Evolutionary conservation across 192 early-diverging fungal species (phyloP), one percentile per base, ranked within the genome.

Genomic region (Gryganskiella cystojenkinii): DNA sequence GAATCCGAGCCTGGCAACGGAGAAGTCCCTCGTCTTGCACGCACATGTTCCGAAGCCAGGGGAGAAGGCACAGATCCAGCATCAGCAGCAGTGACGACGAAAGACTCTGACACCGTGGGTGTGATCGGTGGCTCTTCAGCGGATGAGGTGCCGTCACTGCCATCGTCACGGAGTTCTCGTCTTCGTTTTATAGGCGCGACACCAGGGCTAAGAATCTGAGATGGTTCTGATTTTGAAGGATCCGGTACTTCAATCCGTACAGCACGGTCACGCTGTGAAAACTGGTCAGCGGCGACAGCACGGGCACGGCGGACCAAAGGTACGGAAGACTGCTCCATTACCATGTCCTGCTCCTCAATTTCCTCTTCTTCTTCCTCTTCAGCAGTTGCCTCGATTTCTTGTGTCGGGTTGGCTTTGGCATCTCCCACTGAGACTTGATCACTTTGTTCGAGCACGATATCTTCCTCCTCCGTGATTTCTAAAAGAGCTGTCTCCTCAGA

Each of bases 311-410:
- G 70, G 28, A 43, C 52, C 19, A 57, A 56, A 3, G 71, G 50
- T 11, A 65, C 71, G 0, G 71, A 73, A 17, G 74, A 78, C 52
- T 78, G 74, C 33, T 78, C 74, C 74, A 78, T 52, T 2, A 78
- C 66, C 3, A 44, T 53, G 37, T 78, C 74, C 44, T 76, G 65
- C 30, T 76, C 55, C 24, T 59, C 74, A 31, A 57, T 49, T 2
- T 68, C 35, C 34, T 68, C 61, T 20, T 37, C 65, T 10, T 52
- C 33, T 4, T 52, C 30, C 34, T 28, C 15, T 2, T 10, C 44
- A 3, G 35, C n/a, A n/a, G 46, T 30, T 20, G 50, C 19, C 37
- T 30, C 17, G 43, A 17, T 8, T 11, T 11, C 17, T 8, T 8
- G 43, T 11, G 17, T 44, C 43, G 43, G 9, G 8, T 8, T 17